Base-by-base conservation (phyloP, 2,329 filamentous ascomycete genomes). In the Aspergillus fischeri region DNA sequence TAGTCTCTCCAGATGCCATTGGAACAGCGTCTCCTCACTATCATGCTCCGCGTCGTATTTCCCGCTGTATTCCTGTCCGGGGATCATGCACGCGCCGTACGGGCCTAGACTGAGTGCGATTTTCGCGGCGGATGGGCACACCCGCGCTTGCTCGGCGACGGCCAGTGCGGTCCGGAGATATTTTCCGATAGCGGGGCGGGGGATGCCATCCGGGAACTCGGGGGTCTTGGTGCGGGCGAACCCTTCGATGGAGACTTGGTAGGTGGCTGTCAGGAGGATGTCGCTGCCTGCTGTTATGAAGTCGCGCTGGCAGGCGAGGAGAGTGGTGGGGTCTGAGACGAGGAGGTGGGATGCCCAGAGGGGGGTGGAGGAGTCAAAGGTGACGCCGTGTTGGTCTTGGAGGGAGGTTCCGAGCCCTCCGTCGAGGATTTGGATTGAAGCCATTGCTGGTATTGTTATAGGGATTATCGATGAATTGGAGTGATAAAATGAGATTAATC, bases 321-420 rank as follows among this genome's bases (percentile, higher is more conserved):
- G 78, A 0, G 79, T 83, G 7, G 74, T 62, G 2, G 77, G 79
- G 61, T 80, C 76, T 38, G 80, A 75, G 53, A 88, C 66, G n/a
- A 89, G 79, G 5, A 88, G 78, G 65, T 89, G 81, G 0, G 85
- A 86, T 0, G 87, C 88, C 87, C 87, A 89, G 42, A 89, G 79
- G 0, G 86, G 87, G 10, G 72, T 75, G 41, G 74, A 67, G 28
- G 74, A 70, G 52, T 75, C 73, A 69, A 89, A 89, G 14, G 68
- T 74, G 58, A 82, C 66, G 55, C 72, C 70, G 68, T 86, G 59
- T 28, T 80, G 58, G 58, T 85, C 81, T 65, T 86, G 81, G 2
- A 89, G 83, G 0, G 85, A 83, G 2, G 87, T 89, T 35, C 87
- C 86, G 24, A 89, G 79, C 7, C 86, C 86, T 53, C 87, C 86